These are phyloP conservation scores for Fomitiporia mediterranea DNA, from an alignment of 1,284 basidiomycete genomes.

Conservation along the genomic window DNA sequence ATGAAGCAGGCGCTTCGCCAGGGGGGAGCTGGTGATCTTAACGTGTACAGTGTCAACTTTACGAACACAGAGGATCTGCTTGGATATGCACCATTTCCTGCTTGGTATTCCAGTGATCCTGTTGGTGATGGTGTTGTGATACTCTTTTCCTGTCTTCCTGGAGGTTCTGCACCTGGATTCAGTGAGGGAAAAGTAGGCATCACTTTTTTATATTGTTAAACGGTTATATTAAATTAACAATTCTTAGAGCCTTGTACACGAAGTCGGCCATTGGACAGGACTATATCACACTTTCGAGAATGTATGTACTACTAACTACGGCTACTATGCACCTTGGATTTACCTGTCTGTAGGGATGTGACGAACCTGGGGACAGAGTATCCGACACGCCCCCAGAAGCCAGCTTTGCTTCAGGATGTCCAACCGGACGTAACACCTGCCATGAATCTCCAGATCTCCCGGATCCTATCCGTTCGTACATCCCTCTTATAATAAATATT, in stretches of 20 bases:
- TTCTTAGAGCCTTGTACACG: conserved; percentile 35
- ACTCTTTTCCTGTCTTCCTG: conserved; percentile 36
- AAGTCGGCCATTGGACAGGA: conserved; percentile 37
- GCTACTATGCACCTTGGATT: neutral
- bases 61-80: conserved; percentile 32
- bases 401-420: conserved; percentile 41
- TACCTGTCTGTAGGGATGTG: conserved; percentile 30
- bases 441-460: conserved; percentile 34
- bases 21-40: conserved; percentile 31
- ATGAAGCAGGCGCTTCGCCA: conserved; percentile 32
- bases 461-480: conserved; percentile 36
- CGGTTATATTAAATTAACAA: conserved; percentile 32
- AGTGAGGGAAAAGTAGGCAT: conserved; percentile 37
- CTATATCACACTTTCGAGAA: conserved; percentile 41
- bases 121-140: conserved; percentile 39
- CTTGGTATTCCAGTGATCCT: conserved; percentile 30
- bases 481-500: neutral
- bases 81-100: conserved; percentile 40
- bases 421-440: conserved; percentile 44
- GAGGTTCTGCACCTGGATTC: conserved; percentile 37
- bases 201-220: neutral
- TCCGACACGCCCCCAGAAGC: conserved; percentile 47
- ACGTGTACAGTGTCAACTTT: conserved; percentile 36
- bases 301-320: neutral
- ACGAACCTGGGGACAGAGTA: conserved; percentile 38